A percentile compares a stretch with the other conserved stretches of the same genome.
Conservation (phyloP, 2,329 filamentous ascomycete genomes). For the Pseudopithomyces chartarum region DNA sequence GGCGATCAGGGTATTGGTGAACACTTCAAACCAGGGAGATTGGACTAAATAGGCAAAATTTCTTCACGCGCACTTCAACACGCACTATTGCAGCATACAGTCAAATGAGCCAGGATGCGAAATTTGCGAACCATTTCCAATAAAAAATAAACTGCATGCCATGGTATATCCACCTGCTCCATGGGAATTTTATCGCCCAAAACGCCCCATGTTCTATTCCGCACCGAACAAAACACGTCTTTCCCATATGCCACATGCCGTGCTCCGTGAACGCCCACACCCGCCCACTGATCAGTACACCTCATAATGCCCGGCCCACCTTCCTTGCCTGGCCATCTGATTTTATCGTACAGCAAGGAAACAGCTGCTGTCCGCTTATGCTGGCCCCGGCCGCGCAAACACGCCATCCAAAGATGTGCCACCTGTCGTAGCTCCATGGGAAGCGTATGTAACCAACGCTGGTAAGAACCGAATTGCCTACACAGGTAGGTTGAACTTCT, state of each 20-base stretch:
- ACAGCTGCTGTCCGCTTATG: neutral
- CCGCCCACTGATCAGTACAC: neutral
- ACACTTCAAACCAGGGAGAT: no score
- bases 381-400: neutral
- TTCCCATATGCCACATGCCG: neutral
- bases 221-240: neutral
- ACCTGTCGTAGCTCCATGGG: neutral
- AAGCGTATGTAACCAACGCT: neutral
- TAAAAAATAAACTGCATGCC: conserved; percentile 1
- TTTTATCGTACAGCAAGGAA: neutral
- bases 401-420: neutral
- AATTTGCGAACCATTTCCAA: neutral
- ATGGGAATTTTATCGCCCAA: neutral
- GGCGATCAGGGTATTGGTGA: no score
- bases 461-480: conserved; percentile 30
- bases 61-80: neutral
- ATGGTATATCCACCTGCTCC: conserved; percentile 5
- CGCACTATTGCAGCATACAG: neutral
- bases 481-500: conserved; percentile 60
- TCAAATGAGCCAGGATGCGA: neutral
- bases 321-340: neutral
- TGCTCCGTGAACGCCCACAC: conserved; percentile 4
- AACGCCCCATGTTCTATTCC: conserved; percentile 3
- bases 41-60: no score
- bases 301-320: neutral